Base-by-base conservation (phyloP, 2,329 filamentous ascomycete genomes). In the Chrysosphaeria jannelii region DNA sequence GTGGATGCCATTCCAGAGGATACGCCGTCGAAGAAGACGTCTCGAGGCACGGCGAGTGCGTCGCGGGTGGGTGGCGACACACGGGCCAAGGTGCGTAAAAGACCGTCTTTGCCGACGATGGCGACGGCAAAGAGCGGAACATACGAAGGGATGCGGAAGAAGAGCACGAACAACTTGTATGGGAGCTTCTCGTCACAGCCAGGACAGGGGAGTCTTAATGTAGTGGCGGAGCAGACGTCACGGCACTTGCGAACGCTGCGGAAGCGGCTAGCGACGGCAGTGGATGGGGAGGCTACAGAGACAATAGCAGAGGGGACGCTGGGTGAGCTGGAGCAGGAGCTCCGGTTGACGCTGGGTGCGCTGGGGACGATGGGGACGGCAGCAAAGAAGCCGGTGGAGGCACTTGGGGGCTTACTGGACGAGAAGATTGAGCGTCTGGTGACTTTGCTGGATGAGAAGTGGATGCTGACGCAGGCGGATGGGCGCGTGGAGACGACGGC, bases 371-470 rank as follows among this genome's bases (percentile, higher is more conserved):
- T 57, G 16, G 53, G 50, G 5, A 55, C 51, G 28, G 45, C 57
- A 30, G 57, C 48, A 38, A 37, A 38, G 34, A 38, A 48, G 2
- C 48, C 63, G 38, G 58, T 52, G 30, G 61, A 65, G 34, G 53
- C 51, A 10, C 43, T 70, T 16, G 57, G 51, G 19, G 65, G 63
- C 23, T 43, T 78, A 21, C 45, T 79, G 6, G 71, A 76, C 32
- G 61, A 74, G 41, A 76, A 76, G 35, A 72, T 67, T 3, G 67
- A 75, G 35, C 53, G 63, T 28, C 46, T 79, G 22, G 60, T 75
- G 5, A 59, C 51, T 21, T 51, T 76, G 41, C 50, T 79, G 21
- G 69, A 78, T 31, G 64, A 75, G 39, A 71, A 69, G 39, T 50
- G 76, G 23, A 46, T 53, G 22, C 41, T 63, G 16, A n/a, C n/a